phyloP scores from a whole-genome alignment of 1,284 basidiomycete genomes.

The Filobasidium uniguttulatum region DNA sequence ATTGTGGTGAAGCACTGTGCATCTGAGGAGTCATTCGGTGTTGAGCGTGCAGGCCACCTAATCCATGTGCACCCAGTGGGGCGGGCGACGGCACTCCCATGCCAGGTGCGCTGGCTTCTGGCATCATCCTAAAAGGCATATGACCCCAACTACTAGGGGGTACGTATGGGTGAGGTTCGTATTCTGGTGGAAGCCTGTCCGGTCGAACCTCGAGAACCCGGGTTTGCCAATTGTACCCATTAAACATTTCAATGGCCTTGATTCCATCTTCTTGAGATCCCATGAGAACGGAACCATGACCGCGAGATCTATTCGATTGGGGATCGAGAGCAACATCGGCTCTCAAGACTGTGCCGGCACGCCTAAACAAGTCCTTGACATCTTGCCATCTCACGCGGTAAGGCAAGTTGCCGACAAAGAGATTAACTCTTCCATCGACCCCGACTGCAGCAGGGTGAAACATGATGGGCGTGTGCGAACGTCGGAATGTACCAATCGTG shows the following conservation, averaged over 20 bases:
- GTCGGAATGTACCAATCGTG: constrained; percentile 6
- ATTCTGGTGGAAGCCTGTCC: constrained; percentile 53
- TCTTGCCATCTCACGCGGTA: constrained; percentile 94
- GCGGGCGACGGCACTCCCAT: background rate
- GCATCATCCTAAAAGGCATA: background rate
- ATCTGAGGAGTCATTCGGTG: background rate
- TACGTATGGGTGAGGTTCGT: constrained; percentile 40
- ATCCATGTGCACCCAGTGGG: background rate
- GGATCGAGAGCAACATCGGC: constrained; percentile 86
- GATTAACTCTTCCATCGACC: constrained; percentile 69
- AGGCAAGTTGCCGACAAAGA: constrained; percentile 82
- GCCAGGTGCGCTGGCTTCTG: background rate
- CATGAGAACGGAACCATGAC: constrained; percentile 84
- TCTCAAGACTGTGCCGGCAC: constrained; percentile 83
- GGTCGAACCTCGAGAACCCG: constrained; percentile 76
- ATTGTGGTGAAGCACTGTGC: no score
- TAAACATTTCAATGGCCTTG: constrained; percentile 75
- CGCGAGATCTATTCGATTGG: constrained; percentile 70
- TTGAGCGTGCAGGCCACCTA: background rate
- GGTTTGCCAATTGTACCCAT: constrained; percentile 83
- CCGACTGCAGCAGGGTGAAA: constrained; percentile 33
- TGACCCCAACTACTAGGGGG: constrained; percentile 3
- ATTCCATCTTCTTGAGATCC: constrained; percentile 84
- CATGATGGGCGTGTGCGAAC: constrained; percentile 20
- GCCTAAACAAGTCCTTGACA: constrained; percentile 90